These are phyloP conservation scores for Nakataea oryzae DNA, from an alignment of 2,329 filamentous ascomycete genomes.

Conservation along the genomic window DNA sequence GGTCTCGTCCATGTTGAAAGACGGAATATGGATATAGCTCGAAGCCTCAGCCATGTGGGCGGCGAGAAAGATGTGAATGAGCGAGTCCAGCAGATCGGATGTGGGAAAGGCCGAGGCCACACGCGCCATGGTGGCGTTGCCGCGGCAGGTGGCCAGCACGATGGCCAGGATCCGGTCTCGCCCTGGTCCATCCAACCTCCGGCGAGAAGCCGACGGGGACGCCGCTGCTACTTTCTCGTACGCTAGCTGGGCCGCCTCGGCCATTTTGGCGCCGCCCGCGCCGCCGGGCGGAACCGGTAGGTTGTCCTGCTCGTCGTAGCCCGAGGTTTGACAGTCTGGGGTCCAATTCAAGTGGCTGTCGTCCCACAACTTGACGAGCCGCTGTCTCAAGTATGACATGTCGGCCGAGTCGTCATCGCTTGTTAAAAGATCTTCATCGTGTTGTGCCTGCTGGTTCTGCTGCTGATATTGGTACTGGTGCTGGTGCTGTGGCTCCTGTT, in stretches of 20 bases:
- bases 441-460: neutral
- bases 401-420: slow-evolving; percentile 26
- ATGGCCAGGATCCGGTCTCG: slow-evolving; percentile 56
- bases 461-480: neutral
- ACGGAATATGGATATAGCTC: slow-evolving; percentile 51
- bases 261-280: slow-evolving; percentile 25
- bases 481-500: neutral
- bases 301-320: slow-evolving; percentile 32
- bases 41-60: slow-evolving; percentile 45
- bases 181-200: slow-evolving; percentile 32
- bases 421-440: neutral
- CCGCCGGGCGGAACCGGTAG: slow-evolving; percentile 31
- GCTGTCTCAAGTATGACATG: slow-evolving; percentile 33
- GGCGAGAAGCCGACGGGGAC: slow-evolving; percentile 7
- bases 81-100: slow-evolving; percentile 46
- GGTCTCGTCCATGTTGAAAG: slow-evolving; percentile 43
- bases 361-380: slow-evolving; percentile 36
- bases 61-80: slow-evolving; percentile 50
- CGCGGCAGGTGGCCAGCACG: slow-evolving; percentile 48
- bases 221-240: neutral
- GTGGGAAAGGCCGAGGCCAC: slow-evolving; percentile 53
- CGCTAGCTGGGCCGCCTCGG: slow-evolving; percentile 23
- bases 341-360: slow-evolving; percentile 41
- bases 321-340: slow-evolving; percentile 30
- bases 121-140: slow-evolving; percentile 34